Evolutionary conservation across 345 rosid genomes (phyloP), one percentile per base, ranked within the genome.

Genomic region (Physaria fendleri): DNA sequence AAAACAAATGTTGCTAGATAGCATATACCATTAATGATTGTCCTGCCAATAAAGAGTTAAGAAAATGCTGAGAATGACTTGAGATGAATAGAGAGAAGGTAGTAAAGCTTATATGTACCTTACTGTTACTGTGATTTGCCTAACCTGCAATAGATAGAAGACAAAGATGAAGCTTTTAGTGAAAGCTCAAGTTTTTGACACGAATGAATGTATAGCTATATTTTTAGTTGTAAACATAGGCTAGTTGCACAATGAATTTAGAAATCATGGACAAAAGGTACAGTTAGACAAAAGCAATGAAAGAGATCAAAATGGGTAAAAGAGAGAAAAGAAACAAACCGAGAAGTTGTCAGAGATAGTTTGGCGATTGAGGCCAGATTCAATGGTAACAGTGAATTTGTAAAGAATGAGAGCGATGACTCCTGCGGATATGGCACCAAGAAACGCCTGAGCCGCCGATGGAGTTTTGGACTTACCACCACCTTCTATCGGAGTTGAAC

Each of bases 1-100:
- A 92, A 88, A 59, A 88, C 95, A 70, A 84, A 93, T 13, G 99
- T 89, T 8, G 95, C 94, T 14, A 93, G 95, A 74, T 93, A 89
- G 80, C 95, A 89, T 62, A 86, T 13, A 17, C 99, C 97, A 13
- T 93, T 93, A 27, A 88, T 42, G 62, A 88, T 77, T 23, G 97
- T 89, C 83, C 99, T 93, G 86, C 38, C 27, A 35, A 44, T 1
- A 35, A 28, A 60, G 14, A 35, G 28, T 12, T 5, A 11, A 64
- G 11, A 29, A 40, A 32, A 40, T 60, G 38, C 21, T n/a, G 15
- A 56, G 53, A 29, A 49, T 28, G 48, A 23, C 17, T 39, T 27
- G 12, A 15, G 25, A 67, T 25, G 48, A 71, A 50, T 40, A 43
- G 47, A 56, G 13, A 62, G 59, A 55, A 60, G n/a, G 25, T 13